Base-by-base conservation (phyloP, 2,329 filamentous ascomycete species). In the Xylariales sp. region DNA sequence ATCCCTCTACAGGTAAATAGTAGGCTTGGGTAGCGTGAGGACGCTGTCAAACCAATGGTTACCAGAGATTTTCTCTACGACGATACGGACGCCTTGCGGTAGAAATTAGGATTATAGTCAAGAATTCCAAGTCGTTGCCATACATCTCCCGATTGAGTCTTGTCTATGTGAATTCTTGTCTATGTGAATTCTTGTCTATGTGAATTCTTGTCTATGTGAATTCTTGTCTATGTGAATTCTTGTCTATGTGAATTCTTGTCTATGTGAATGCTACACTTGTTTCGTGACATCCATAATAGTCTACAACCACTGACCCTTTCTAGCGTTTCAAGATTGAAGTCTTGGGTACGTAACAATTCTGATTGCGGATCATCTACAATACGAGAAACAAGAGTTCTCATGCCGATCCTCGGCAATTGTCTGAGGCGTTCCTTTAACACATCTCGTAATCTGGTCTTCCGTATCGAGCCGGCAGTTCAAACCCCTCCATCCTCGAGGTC, bases 401-500 rank as follows among this genome's bases (percentile, higher is more conserved):
- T 52, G 10, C 16, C 10, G 3, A 52, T 52, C 28, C n/a, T 34
- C 14, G 10, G 49, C 28, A 52, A 16, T n/a, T 52, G 30, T 52
- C 7, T 52, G 16, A 52, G 32, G 49, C 30, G 12, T 34, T 34
- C n/a, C 16, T 52, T 34, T 36, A 34, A 52, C 30, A 34, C 16
- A 52, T 50, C 23, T 32, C 10, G 28, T 32, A 32, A 50, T 18
- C 28, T 50, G 6, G 49, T 34, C 16, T 52, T 34, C 32, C 32
- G n/a, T 52, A 52, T 52, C 30, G 49, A 52, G 49, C 57, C 23
- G 10, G 16, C 18, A 50, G 6, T 30, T 53, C 28, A 50, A 32
- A 61, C 36, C 34, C 45, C 48, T 39, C 34, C n/a, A n/a, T 52
- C 48, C n/a, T 53, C 32, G 3, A 61, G 12, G 46, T 60, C 16